These are phyloP conservation scores for Lepidium africanum DNA, from an alignment of 345 rosid genomes.

Conservation along the genomic window DNA sequence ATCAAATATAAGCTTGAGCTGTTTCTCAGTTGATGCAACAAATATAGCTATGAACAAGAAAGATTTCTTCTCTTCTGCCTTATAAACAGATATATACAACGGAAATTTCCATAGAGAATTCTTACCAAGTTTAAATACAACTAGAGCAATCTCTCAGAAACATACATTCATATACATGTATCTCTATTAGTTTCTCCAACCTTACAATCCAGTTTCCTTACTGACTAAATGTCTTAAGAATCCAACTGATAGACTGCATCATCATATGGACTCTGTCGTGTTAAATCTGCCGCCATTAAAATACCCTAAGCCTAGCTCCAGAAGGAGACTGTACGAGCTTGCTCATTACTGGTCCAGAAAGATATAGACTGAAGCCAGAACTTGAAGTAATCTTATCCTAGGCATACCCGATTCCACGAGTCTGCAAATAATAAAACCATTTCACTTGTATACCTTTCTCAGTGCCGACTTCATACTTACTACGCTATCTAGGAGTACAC, in stretches of 20 bases:
- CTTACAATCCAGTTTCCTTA: conserved; percentile 10
- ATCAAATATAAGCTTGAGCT: background rate
- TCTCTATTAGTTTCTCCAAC: conserved; percentile 6
- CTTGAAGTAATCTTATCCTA: background rate
- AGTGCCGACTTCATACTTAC: background rate
- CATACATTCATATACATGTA: conserved; percentile 8
- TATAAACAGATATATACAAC: background rate
- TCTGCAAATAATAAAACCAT: background rate
- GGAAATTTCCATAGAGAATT: background rate
- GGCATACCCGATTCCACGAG: background rate
- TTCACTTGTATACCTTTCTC: background rate
- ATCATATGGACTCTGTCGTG: conserved; percentile 1
- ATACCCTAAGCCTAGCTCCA: background rate
- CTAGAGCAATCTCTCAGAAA: background rate
- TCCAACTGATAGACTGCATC: background rate
- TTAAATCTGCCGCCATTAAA: background rate
- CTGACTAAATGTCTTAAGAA: background rate
- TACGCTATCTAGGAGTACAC: background rate
- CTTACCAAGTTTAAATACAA: conserved; percentile 4
- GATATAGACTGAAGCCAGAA: background rate
- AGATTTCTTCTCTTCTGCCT: background rate
- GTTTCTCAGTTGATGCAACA: background rate
- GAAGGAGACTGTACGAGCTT: background rate
- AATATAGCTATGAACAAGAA: background rate
- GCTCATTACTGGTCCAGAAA: background rate